Evolutionary conservation across 169 alveolate species (phyloP).

Genomic region (Cryptosporidium viatorum): DNA sequence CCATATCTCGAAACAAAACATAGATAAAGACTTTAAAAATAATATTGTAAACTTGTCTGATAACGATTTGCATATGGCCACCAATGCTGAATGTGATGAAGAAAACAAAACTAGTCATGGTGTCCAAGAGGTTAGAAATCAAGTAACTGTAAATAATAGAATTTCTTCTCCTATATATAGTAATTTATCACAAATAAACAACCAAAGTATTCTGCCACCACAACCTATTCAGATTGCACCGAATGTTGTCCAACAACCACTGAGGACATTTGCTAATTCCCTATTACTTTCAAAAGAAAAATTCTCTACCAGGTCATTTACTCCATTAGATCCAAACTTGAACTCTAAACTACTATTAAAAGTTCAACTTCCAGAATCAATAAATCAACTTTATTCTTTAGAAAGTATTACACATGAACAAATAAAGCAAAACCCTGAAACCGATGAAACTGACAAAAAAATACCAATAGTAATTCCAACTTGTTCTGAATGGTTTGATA

Average conservation of each 20-base stretch:
- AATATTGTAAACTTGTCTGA: background rate
- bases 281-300: conserved; percentile 71
- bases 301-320: conserved; percentile 39
- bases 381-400: conserved; percentile 14
- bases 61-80: background rate
- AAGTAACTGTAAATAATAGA: background rate
- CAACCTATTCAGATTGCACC: conserved; percentile 73
- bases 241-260: conserved; percentile 71
- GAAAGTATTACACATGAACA: background rate
- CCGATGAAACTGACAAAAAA: conserved; percentile 43
- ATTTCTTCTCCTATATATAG: conserved; percentile 26
- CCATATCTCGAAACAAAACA: background rate
- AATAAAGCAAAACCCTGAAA: background rate
- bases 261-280: conserved; percentile 62
- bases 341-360: conserved; percentile 33
- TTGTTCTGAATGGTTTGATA: conserved; percentile 66
- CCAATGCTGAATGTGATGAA: background rate
- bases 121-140: background rate
- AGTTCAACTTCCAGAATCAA: conserved; percentile 52
- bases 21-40: conserved; percentile 5
- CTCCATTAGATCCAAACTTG: conserved; percentile 51
- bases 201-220: conserved; percentile 39
- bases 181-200: background rate
- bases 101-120: conserved; percentile 9
- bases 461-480: conserved; percentile 65